Base-by-base conservation (phyloP, 2,329 filamentous ascomycete species). In the Daldinia sp. region DNA sequence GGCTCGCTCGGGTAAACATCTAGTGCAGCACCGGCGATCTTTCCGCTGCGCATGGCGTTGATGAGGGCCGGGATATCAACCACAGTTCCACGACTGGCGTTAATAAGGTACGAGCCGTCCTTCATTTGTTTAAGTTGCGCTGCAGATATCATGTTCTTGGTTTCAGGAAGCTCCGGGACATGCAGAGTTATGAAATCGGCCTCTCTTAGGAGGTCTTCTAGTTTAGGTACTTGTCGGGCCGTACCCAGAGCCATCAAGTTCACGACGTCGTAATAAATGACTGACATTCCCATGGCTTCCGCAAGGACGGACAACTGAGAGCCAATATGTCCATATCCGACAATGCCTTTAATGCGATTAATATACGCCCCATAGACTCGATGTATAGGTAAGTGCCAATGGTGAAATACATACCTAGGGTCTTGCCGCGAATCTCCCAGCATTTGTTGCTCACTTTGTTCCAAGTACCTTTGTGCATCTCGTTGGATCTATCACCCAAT, bases 401-500 rank as follows among this genome's bases (percentile, higher is more conserved):
- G 29, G 3, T 51, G 55, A 30, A 47, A 21, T 43, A 75, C 81
- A 63, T 79, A 88, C 91, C 95, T 54, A 99, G 85, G 41, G 94
- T 98, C 85, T 99, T 99, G 77, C 95, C 95, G 72, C 95, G 89
- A 72, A 98, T 93, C 78, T 99, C 95, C 95, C 95, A 98, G 85
- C 95, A 99, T 75, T 91, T 94, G 73, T 87, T 85, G 82, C 93
- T 97, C 74, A 98, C 94, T 82, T 99, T 99, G 80, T 98, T 98
- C 95, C 95, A 99, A 41, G 88, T 93, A 59, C 95, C 95, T 59
- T 87, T 87, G 83, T 99, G 95, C 86, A 99, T 88, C 81, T 99
- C 95, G 73, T 87, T 93, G 66, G 92, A 97, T 71, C 95, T 92
- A 78, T 99, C 95, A 66, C 92, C 90, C 30, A 99, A 84, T 79